Base-by-base conservation (phyloP, 2,329 filamentous ascomycete genomes). In the Calonectria henricotiae region DNA sequence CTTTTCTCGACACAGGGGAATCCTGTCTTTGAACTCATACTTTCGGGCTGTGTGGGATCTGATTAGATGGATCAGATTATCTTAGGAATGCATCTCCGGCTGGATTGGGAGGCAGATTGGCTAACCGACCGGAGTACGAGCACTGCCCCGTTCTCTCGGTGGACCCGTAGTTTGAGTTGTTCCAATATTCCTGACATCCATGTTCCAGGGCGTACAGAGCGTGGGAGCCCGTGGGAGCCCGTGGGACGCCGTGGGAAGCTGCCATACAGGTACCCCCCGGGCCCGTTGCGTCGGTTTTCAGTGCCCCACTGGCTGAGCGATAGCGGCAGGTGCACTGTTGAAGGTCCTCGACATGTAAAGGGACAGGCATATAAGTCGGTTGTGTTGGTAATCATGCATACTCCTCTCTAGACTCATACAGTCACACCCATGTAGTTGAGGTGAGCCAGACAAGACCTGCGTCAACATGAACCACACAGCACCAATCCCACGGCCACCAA, bases 381-480 rank as follows among this genome's bases (percentile, higher is more conserved):
- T 37, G 6, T 12, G n/a, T 12, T 55, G 32, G 51, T 37, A 37
- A 55, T 25, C 32, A 17, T 15, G 32, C n/a, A 39, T 12, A 30
- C 20, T 39, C 23, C 13, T 49, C 32, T 20, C 32, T 23, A 37
- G 32, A 39, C 32, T 25, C 51, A 55, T 55, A 35, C 51, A 39
- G 32, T 55, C 51, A 55, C n/a, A 39, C 32, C 32, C 32, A 55
- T 55, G 51, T 35, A 55, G 35, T 23, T 25, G n/a, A 23, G 20
- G 51, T 15, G 32, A 55, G 35, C 51, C 32, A 39, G 32, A 23
- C n/a, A 55, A 17, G 51, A 39, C 20, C 35, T 20, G 20, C n/a
- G 32, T 20, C n/a, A 55, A 55, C 51, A 55, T 55, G 51, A 55
- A 55, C n/a, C 20, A 39, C 32, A 23, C n/a, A 35, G n/a, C 32